These are phyloP conservation scores for Persicaria tinctoria DNA, from an alignment of 148 eudicot species.

Conservation along the genomic window DNA sequence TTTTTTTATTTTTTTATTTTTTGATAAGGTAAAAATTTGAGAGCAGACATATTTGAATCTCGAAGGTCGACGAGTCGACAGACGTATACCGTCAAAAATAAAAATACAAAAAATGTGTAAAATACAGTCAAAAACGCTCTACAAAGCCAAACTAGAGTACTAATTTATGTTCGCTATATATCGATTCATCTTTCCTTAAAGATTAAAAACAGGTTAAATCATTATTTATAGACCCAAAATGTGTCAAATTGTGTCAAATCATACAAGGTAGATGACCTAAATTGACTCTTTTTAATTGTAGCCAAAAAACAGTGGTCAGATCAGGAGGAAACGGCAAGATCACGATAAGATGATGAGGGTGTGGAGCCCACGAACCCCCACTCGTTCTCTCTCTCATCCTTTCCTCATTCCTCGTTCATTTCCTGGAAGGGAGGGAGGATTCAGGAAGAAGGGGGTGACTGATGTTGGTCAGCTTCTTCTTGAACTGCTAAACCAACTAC, in stretches of 20 bases:
- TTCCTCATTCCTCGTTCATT: background rate
- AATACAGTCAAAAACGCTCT: too few species aligned
- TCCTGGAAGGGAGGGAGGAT: background rate
- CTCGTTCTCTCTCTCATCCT: background rate
- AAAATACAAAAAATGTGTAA: too few species aligned
- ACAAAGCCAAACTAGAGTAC: too few species aligned
- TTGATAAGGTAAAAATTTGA: too few species aligned
- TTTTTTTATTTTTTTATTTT: too few species aligned
- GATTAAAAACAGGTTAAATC: background rate
- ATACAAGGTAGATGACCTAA: constrained; percentile 2
- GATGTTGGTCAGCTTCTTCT: constrained; percentile 8
- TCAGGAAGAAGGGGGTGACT: background rate
- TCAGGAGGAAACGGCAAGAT: constrained; percentile 4
- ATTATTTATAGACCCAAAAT: background rate
- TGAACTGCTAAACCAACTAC: constrained; percentile 4
- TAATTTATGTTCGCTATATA: background rate
- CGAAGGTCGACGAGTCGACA: too few species aligned
- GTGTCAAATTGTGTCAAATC: background rate
- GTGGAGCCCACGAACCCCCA: constrained; percentile 2
- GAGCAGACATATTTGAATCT: too few species aligned
- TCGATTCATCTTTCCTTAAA: background rate
- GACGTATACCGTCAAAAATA: too few species aligned
- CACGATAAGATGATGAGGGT: constrained; percentile 8
- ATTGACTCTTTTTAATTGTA: background rate
- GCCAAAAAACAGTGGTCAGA: background rate